phyloP scores from a whole-genome alignment of 2,329 filamentous ascomycete species.

The Colletotrichum sp. region DNA sequence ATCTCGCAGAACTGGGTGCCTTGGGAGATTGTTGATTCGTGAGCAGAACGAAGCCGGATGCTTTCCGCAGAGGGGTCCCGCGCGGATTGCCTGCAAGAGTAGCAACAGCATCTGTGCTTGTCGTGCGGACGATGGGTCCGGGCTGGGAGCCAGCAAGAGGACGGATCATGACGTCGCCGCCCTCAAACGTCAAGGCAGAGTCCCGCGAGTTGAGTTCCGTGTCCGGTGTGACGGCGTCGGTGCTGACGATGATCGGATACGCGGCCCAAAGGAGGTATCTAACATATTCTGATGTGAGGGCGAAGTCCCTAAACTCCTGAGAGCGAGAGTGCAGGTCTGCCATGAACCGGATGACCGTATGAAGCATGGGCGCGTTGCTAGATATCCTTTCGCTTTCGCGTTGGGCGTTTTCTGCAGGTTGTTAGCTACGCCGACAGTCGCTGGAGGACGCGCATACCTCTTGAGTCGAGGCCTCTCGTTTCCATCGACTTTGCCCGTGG shows the following conservation, averaged over 20 bases:
- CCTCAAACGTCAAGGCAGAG: constrained; percentile 82
- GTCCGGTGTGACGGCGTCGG: constrained; percentile 82
- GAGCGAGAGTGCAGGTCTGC: constrained; percentile 80
- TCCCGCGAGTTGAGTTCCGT: constrained; percentile 87
- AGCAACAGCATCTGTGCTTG: constrained; percentile 57
- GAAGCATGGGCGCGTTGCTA: constrained; percentile 68
- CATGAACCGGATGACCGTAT: constrained; percentile 80
- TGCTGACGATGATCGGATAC: constrained; percentile 87
- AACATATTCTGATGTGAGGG: constrained; percentile 79
- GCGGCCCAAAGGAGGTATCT: constrained; percentile 79
- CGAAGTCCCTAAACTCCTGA: constrained; percentile 80
- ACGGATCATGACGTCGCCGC: constrained; percentile 82
- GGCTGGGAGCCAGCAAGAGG: constrained; percentile 69
- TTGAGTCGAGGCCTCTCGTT: constrained; percentile 60
- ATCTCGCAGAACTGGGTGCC: constrained; percentile 62
- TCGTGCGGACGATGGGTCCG: constrained; percentile 76
- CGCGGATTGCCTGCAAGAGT: constrained; percentile 53
- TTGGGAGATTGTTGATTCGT: constrained; percentile 70
- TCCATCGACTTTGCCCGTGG: constrained; percentile 69
- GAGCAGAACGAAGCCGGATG: constrained; percentile 90
- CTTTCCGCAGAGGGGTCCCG: constrained; percentile 73
- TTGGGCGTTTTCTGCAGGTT: constrained; percentile 39
- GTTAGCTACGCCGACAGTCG: not conserved
- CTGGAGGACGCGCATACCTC: constrained; percentile 41
- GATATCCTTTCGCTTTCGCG: constrained; percentile 52